These are phyloP conservation scores for Boletus sp. DNA, from an alignment of 768 basidiomycete species.

Conservation along the genomic window DNA sequence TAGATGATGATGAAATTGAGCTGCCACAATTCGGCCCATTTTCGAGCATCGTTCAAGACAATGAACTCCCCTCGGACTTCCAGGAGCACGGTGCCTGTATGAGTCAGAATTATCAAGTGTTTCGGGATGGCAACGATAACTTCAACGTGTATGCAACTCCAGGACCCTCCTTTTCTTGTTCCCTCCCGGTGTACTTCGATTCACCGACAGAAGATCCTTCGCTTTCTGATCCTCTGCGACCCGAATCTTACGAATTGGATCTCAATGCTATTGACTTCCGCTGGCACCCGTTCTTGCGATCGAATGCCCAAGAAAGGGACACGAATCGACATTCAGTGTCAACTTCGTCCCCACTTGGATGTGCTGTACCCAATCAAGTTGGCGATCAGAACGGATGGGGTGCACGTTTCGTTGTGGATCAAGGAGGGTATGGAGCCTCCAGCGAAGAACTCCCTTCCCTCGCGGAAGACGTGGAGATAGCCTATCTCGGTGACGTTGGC, in stretches of 20 bases:
- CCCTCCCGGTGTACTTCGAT: constrained; percentile 45
- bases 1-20: constrained; percentile 8
- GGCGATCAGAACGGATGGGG: constrained; percentile 18
- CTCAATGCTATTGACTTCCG: constrained; percentile 47
- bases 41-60: constrained; percentile 7
- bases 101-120: background rate
- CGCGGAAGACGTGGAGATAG: constrained; percentile 5
- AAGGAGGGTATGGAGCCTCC: constrained; percentile 3
- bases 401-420: constrained; percentile 12
- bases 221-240: constrained; percentile 36
- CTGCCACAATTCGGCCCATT: constrained; percentile 2
- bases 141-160: constrained; percentile 43
- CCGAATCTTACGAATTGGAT: constrained; percentile 37
- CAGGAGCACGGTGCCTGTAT: background rate
- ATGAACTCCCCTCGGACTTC: constrained; percentile 14
- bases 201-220: constrained; percentile 50
- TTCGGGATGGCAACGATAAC: background rate
- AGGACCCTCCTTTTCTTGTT: constrained; percentile 38
- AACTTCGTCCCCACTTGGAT: constrained; percentile 1
- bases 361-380: constrained; percentile 1
- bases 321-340: background rate
- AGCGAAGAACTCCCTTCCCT: constrained; percentile 10
- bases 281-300: constrained; percentile 51
- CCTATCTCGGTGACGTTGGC: constrained; percentile 4
- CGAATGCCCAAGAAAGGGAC: constrained; percentile 10